These are phyloP conservation scores for Fusarium nygamai DNA, from an alignment of 2,329 filamentous ascomycete genomes.

Conservation along the genomic window DNA sequence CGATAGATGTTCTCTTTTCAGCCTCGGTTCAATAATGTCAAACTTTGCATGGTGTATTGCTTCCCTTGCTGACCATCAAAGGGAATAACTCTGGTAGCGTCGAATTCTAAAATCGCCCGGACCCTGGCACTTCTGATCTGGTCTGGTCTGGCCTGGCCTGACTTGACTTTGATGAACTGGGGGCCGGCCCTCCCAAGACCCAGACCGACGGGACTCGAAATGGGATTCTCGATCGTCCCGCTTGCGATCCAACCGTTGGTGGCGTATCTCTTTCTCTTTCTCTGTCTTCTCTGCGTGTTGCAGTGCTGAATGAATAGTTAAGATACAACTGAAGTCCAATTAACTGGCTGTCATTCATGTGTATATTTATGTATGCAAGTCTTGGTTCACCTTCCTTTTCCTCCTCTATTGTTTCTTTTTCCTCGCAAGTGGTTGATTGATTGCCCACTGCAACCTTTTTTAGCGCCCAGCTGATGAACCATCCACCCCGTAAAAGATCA, in stretches of 20 bases:
- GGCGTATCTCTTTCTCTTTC: slow-evolving; percentile 5
- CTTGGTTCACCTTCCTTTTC: background rate
- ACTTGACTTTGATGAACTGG: background rate
- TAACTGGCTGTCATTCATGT: background rate
- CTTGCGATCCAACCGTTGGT: slow-evolving; percentile 25
- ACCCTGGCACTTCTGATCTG: slow-evolving; percentile 1
- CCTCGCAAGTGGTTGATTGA: background rate
- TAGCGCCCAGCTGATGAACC: background rate
- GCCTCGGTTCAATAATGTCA: background rate
- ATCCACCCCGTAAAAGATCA: background rate
- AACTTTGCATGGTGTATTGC: background rate
- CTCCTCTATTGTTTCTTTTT: background rate
- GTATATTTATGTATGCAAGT: background rate
- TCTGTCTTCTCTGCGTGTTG: too few species aligned
- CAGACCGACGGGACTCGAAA: slow-evolving; percentile 16
- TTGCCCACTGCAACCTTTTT: background rate
- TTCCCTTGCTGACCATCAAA: slow-evolving; percentile 1
- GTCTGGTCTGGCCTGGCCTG: background rate
- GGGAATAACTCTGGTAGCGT: slow-evolving; percentile 1
- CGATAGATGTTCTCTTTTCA: background rate
- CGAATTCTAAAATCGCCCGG: slow-evolving; percentile 5
- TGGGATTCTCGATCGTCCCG: slow-evolving; percentile 32
- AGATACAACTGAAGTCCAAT: background rate
- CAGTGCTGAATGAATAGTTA: background rate
- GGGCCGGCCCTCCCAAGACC: slow-evolving; percentile 1